phyloP scores from a whole-genome alignment of 306 rosid species.

The Prunus padus region DNA sequence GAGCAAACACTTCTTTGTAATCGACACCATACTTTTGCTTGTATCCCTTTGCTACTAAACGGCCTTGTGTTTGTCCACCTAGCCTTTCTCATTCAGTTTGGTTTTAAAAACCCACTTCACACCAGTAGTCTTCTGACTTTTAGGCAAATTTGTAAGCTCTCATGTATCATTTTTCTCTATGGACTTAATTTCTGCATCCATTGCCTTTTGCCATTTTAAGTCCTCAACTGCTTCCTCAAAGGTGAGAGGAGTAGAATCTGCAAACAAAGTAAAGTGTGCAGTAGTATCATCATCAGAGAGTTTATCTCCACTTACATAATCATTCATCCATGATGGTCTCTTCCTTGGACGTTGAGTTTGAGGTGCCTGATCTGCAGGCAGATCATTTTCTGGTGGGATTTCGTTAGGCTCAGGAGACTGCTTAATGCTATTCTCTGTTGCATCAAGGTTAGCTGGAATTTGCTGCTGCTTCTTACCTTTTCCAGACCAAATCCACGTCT shows the following conservation, averaged over 20 bases:
- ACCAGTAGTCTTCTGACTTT: too few relatives aligned
- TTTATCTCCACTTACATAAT: background rate
- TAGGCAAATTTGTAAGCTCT: too few relatives aligned
- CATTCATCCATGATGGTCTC: background rate
- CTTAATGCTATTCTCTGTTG: background rate
- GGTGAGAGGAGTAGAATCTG: background rate
- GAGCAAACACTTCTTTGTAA: too few relatives aligned
- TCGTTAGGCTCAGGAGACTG: background rate
- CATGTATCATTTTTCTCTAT: background rate
- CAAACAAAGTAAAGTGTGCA: background rate
- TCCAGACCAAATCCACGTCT: background rate
- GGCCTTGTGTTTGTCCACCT: too few relatives aligned
- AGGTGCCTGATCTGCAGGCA: background rate
- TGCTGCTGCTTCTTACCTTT: background rate
- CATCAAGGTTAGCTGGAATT: background rate
- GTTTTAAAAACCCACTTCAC: too few relatives aligned
- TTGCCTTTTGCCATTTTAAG: background rate
- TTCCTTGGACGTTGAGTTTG: background rate
- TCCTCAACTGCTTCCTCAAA: background rate
- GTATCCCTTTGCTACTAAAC: too few relatives aligned
- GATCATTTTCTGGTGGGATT: background rate
- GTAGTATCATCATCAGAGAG: background rate
- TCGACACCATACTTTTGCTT: too few relatives aligned
- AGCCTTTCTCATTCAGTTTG: too few relatives aligned
- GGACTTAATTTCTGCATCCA: background rate